Base-by-base conservation (phyloP, 129 eudicot genomes). In the Solidago caesia region DNA sequence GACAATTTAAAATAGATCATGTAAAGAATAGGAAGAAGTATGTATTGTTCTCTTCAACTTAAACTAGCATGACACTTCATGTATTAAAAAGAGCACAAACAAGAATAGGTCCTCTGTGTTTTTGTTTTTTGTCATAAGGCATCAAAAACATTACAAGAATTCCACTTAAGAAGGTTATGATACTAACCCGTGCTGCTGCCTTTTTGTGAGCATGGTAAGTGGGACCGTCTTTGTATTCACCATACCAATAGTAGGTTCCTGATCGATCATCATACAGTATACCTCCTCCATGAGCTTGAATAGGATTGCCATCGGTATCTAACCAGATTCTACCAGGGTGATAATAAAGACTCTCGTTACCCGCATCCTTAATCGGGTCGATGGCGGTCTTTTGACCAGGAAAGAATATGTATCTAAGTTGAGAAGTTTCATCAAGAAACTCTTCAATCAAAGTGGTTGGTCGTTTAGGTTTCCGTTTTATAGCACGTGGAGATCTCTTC, bases 221-320 rank as follows among this genome's bases (percentile, higher is more conserved):
- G 75, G 97, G 97, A 9, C 99, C 97, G 55, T 95, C 94, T 79
- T 95, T 95, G 76, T 87, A 91, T 77, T 95, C 99, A 45, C 99
- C 99, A 68, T 95, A 95, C 99, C 99, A 95, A 65, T 84, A 95
- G 71, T 87, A 95, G 4, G 85, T 87, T 47, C 78, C 64, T 12
- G 88, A 84, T 71, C 77, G 78, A 60, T 85, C 89, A 80, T 95
- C 96, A 78, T 89, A 95, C 3, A 95, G 65, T 63, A 91, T 87
- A 66, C 99, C 97, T 66, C 99, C 99, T 67, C 98, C 98, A 72
- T 94, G 98, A 75, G 98, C 98, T 85, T 94, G 98, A 71, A 94
- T 94, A 48, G 97, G 96, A 77, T 95, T 87, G 41, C 97, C 97
- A 11, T 91, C 96, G 60, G 99, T 95, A 84, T 95, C 99, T 75